Conservation (phyloP, 2,329 filamentous ascomycete species). For the Aulographum hederae region DNA sequence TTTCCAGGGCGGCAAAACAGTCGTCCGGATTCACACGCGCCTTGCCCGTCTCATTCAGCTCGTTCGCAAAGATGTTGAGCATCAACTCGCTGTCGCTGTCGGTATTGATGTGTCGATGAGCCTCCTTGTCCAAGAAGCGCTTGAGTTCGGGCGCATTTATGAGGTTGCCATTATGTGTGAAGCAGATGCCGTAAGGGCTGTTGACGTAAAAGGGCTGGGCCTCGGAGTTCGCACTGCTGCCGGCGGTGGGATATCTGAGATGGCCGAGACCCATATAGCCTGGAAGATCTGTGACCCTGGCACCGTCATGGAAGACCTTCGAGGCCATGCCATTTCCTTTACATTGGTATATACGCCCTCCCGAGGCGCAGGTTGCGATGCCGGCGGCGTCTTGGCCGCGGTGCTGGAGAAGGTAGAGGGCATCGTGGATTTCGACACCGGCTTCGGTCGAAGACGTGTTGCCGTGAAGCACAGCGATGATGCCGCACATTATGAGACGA, state of each 20-base stretch:
- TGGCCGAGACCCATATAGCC: slow-evolving; percentile 80
- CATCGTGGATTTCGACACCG: slow-evolving; percentile 26
- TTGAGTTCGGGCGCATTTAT: slow-evolving; percentile 59
- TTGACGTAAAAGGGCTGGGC: slow-evolving; percentile 91
- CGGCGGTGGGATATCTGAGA: slow-evolving; percentile 76
- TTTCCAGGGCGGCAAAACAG: slow-evolving; percentile 51
- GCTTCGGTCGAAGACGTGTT: slow-evolving; percentile 17
- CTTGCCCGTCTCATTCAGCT: slow-evolving; percentile 65
- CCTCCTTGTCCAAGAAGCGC: slow-evolving; percentile 55
- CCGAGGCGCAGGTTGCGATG: slow-evolving; percentile 56
- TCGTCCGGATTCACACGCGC: slow-evolving; percentile 62
- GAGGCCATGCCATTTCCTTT: slow-evolving; percentile 82
- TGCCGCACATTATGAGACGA: slow-evolving; percentile 27
- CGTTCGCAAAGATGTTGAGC: slow-evolving; percentile 75
- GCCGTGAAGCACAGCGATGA: slow-evolving; percentile 29
- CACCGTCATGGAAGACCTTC: slow-evolving; percentile 69
- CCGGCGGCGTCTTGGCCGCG: slow-evolving; percentile 79
- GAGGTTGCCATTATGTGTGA: slow-evolving; percentile 77
- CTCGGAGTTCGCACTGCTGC: slow-evolving; percentile 67
- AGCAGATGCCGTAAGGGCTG: slow-evolving; percentile 61
- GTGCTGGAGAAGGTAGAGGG: slow-evolving; percentile 24
- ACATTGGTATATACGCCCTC: slow-evolving; percentile 70
- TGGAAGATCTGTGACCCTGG: slow-evolving; percentile 53
- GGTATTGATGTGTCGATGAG: slow-evolving; percentile 75
- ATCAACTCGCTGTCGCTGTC: slow-evolving; percentile 78